Evolutionary conservation across 176 grass and related monocot genomes (phyloP), one percentile per base, ranked within the genome.

Genomic region (Oryza officinalis): DNA sequence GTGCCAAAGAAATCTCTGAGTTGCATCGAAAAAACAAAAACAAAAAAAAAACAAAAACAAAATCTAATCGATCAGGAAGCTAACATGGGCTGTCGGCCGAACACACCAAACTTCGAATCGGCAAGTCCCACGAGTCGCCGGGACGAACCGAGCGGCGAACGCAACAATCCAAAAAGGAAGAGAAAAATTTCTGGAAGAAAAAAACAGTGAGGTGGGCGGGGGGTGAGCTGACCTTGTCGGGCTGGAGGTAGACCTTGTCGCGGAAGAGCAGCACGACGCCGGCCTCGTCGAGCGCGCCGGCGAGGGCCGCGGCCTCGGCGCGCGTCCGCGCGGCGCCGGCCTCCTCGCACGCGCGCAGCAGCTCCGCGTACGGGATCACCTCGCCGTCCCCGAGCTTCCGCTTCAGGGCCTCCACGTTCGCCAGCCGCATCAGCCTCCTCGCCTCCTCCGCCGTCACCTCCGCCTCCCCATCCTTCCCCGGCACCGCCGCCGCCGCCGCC

Each of bases 161-260:
- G 28, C 35, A 22, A 60, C 17, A 43, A 18, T 25, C 54, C 11
- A 37, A 60, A 26, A 2, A 11, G 22, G n/a, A 32, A 13, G 60
- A 40, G 8, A 52, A 66, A 59, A 18, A 7, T 30, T 6, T 14
- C 33, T 35, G 33, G 5, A 6, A 35, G 6, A 35, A 22, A 25
- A 27, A 45, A 54, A 35, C 45, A 40, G 10, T 23, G 71, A 31
- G 69, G 59, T 45, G 59, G 23, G 23, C 13, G 28, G 33, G 33
- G 14, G 13, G 37, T 2, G 79, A 60, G 73, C 88, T 61, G 27
- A 98, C 96, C 96, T 98, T 98, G 37, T 96, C 78, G 6, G 96
- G 96, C 33, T 92, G 96, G 70, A 99, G 93, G 77, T 96, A 94
- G 46, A 99, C 96, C 83, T 92, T 99, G 77, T 99, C 93, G 28